phyloP scores from a whole-genome alignment of 2,329 filamentous ascomycete species.

The Biscogniauxia mediterranea region DNA sequence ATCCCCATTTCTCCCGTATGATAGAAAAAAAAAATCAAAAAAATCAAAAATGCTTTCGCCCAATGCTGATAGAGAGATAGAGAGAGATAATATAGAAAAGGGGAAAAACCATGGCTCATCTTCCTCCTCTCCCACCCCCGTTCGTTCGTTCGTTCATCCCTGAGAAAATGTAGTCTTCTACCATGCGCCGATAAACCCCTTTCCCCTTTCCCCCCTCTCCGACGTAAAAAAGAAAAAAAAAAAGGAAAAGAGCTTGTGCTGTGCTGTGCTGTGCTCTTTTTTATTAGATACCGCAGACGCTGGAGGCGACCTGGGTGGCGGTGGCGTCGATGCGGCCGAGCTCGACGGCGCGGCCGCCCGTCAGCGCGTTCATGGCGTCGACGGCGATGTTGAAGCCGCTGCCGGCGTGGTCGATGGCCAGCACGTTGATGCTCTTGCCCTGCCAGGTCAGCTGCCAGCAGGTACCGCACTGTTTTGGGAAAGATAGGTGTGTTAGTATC shows the following conservation, averaged over 20 bases:
- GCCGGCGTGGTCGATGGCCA: conserved; percentile 53
- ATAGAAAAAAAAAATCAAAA: too few relatives aligned
- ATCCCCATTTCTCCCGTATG: too few relatives aligned
- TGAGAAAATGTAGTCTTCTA: too few relatives aligned
- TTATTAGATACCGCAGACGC: not conserved
- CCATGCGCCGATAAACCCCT: too few relatives aligned
- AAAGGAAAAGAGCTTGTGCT: too few relatives aligned
- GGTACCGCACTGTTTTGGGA: conserved; percentile 51
- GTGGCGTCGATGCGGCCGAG: conserved; percentile 54
- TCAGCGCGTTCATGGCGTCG: conserved; percentile 54
- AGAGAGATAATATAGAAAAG: too few relatives aligned
- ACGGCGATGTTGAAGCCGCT: conserved; percentile 57
- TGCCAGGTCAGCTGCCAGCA: conserved; percentile 57
- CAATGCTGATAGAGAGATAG: not conserved
- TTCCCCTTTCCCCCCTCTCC: not conserved
- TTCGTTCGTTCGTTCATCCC: not conserved
- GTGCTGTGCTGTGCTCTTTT: too few relatives aligned
- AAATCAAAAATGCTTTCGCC: not conserved
- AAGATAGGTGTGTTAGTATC: not conserved
- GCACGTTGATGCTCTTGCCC: conserved; percentile 50
- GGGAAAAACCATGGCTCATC: not conserved
- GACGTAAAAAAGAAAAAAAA: too few relatives aligned
- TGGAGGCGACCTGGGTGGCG: conserved; percentile 40
- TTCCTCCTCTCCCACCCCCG: too few relatives aligned
- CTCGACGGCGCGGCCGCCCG: conserved; percentile 46